Base-by-base conservation (phyloP, 306 rosid genomes). In the Cajanus cajan region DNA sequence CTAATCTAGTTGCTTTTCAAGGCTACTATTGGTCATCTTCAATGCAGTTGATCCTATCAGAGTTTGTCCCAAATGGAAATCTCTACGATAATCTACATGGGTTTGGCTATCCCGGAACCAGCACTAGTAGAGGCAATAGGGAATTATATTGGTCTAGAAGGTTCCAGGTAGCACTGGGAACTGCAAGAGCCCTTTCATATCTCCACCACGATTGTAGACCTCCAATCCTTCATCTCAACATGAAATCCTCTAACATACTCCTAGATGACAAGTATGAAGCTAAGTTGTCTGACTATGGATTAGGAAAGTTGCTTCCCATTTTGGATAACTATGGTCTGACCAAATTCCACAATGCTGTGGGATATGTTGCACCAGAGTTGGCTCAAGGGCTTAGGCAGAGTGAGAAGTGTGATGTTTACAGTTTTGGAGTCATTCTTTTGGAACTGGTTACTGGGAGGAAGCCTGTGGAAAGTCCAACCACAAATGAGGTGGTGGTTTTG, bases 171-270 rank as follows among this genome's bases (percentile, higher is more conserved):
- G 99, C 98, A 14, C 71, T 96, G 10, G 99, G 98, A 86, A 91
- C 96, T 1, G 99, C 99, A 4, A 84, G 91, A 78, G 98, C 96
- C 43, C 89, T 96, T 58, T 88, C 96, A 24, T 91, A 88, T 86
- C 99, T 96, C 86, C 99, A 96, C 89, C 97, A 96, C 76, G 99
- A 96, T 75, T 96, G 94, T 41, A 81, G 86, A 19, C 99, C 99
- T 73, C 93, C 96, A 36, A 82, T 96, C 81, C 97, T 96, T 84
- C 98, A 96, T 88, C 99, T 96, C 88, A 93, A 96, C 90, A 83
- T 96, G 12, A 96, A 96, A 79, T 93, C 99, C 21, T 85, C 93
- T 6, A 96, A 96, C 92, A 90, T 96, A 82, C 94, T 96, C 80
- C 68, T 96, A 79, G 96, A 90, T 61, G 94, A 90, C 74, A 93